Conservation (phyloP, 768 basidiomycete genomes). For the Auriscalpium vulgare region DNA sequence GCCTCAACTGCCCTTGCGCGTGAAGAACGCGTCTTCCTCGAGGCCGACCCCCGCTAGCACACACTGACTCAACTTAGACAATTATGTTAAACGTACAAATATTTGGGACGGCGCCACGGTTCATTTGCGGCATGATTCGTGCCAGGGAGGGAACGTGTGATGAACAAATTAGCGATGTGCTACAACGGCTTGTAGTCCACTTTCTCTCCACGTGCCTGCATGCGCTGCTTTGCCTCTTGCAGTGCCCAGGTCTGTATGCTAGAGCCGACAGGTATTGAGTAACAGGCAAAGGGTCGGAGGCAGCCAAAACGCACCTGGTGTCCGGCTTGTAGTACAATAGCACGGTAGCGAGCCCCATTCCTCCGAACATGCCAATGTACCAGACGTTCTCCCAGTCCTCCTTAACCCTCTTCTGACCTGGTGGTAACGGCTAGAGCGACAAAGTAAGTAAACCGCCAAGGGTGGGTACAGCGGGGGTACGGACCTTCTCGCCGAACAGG, state of each 20-base stretch:
- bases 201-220: constrained; percentile 90
- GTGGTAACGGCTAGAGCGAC: constrained; percentile 52
- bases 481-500: constrained; percentile 85
- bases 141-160: not conserved
- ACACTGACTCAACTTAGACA: not conserved
- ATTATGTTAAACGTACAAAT: too few species aligned
- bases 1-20: not conserved
- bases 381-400: constrained; percentile 90
- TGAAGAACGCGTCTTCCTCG: not conserved
- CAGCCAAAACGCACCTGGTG: constrained; percentile 56
- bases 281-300: not conserved
- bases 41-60: not conserved
- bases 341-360: constrained; percentile 67
- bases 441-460: not conserved
- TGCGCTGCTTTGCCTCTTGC: constrained; percentile 79
- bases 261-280: not conserved
- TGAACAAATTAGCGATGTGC: not conserved
- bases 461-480: constrained; percentile 8
- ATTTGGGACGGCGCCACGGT: too few species aligned
- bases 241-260: constrained; percentile 93
- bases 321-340: constrained; percentile 90
- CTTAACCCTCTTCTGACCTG: constrained; percentile 78
- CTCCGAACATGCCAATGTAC: constrained; percentile 88
- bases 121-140: not conserved
- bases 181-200: constrained; percentile 50